Evolutionary conservation across 2,329 filamentous ascomycete species (phyloP).

Genomic region (Escovopsis sp.): DNA sequence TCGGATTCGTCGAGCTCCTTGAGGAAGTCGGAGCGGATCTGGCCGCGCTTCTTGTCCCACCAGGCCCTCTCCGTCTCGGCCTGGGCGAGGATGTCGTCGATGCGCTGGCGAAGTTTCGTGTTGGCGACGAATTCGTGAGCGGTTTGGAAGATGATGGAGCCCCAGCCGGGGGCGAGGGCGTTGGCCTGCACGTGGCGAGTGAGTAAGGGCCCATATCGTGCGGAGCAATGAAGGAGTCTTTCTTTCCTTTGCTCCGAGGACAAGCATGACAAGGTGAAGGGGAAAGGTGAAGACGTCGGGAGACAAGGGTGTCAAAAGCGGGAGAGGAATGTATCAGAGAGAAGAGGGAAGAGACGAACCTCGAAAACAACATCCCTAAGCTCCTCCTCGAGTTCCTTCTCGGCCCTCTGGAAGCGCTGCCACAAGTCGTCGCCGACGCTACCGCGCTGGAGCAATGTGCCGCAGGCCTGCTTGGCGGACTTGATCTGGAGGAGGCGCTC

Average conservation of each 20-base stretch:
- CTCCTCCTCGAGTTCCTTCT: conserved; percentile 97
- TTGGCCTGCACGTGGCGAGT: too few species aligned
- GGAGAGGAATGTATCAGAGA: not conserved
- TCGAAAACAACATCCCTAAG: conserved; percentile 85
- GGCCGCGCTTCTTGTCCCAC: conserved; percentile 75
- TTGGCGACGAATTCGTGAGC: conserved; percentile 94
- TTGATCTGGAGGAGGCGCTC: conserved; percentile 79
- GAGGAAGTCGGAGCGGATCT: conserved; percentile 64
- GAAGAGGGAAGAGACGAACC: conserved; percentile 33
- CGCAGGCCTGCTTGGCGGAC: conserved; percentile 75
- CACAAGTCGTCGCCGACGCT: conserved; percentile 93
- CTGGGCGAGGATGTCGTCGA: conserved; percentile 61
- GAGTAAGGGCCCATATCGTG: too few species aligned
- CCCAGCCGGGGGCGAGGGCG: conserved; percentile 76
- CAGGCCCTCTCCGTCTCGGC: conserved; percentile 64
- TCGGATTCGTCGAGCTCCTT: conserved; percentile 63
- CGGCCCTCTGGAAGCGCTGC: conserved; percentile 79
- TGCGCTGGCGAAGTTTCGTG: conserved; percentile 54
- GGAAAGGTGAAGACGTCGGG: too few species aligned
- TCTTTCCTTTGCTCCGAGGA: too few species aligned
- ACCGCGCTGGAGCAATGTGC: conserved; percentile 68
- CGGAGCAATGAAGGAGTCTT: too few species aligned
- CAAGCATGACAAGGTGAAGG: too few species aligned
- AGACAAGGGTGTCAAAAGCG: too few species aligned
- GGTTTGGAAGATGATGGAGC: conserved; percentile 88